Evolutionary conservation across 768 basidiomycete genomes (phyloP), one percentile per base, ranked within the genome.

Genomic region (Macrolepiota dolichaula): DNA sequence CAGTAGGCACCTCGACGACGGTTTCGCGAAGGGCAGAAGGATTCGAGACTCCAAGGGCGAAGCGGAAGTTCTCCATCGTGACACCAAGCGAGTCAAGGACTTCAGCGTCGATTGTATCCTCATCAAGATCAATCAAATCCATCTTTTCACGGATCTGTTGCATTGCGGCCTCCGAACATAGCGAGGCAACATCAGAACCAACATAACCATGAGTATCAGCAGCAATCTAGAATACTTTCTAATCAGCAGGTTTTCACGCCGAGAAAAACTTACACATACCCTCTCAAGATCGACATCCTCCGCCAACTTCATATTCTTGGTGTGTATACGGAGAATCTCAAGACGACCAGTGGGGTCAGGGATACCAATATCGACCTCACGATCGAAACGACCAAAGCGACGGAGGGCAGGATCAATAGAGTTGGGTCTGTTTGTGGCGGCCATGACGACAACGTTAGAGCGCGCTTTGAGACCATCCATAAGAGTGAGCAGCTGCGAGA

Each of bases 81-180:
- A 99, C 96, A 66, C 97, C 97, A 53, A 99, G 91, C 5, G 96
- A 92, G 76, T 99, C 97, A 57, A 99, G 90, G 1, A 99, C 96
- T 76, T 99, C 97, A 7, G 97, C 97, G 69, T 99, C 97, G 70
- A 99, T 99, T 53, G 96, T 98, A 71, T 99, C 97, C 75, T 96
- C 93, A 64, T 95, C 94, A 32, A 96, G 84, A 73, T 96, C 94
- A 65, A 96, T 94, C 66, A 94, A 78, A 67, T 98, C 96, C 96
- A 99, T 98, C 86, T 99, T 99, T 79, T 99, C 97, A 73, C 97
- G 92, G 65, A 99, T 99, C 74, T 99, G 97, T 79, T 99, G 97
- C 97, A 99, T 99, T 50, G 97, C 97, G 58, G 97, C 97, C 73
- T 99, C 97, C 1, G 97, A 98, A 74, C 97, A 99, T 54, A 99